phyloP scores from a whole-genome alignment of 225 moss, liverwort and hornwort genomes.

The Lunularia cruciata region DNA sequence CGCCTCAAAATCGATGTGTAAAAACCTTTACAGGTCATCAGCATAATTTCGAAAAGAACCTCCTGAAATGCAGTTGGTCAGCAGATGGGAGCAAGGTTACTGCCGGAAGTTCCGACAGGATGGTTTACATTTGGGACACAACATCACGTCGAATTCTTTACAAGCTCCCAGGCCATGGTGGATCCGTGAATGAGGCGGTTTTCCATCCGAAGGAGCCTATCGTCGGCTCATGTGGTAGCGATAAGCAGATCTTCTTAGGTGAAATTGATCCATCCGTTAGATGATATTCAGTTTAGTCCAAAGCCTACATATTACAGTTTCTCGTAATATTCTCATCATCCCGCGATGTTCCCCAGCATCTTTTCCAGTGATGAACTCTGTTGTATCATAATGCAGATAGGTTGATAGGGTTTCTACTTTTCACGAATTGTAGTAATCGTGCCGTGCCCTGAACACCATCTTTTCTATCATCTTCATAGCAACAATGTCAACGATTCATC shows the following conservation, averaged over 20 bases:
- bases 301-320: no score
- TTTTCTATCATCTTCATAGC: no score
- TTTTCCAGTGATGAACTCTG: no score
- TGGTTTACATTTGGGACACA: slow-evolving; percentile 95
- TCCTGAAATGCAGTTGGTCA: slow-evolving; percentile 84
- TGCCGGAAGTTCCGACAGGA: slow-evolving; percentile 77
- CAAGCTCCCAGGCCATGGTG: slow-evolving; percentile 91
- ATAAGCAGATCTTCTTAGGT: slow-evolving; percentile 83
- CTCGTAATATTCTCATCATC: no score
- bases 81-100: slow-evolving; percentile 91
- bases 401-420: no score
- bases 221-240: slow-evolving; percentile 86
- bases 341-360: no score
- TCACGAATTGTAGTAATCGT: no score
- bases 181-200: slow-evolving; percentile 89
- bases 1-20: slow-evolving; percentile 93
- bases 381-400: no score
- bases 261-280: slow-evolving; percentile 75
- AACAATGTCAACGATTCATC: no score
- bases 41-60: slow-evolving; percentile 90
- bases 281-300: neutral
- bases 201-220: slow-evolving; percentile 96
- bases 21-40: slow-evolving; percentile 91
- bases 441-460: no score
- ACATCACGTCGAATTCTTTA: slow-evolving; percentile 84